These are phyloP conservation scores for Arabidopsis thaliana DNA, from an alignment of 345 rosid species.

Conservation along the genomic window TAIR10.1 NC_003076.8:9450501-9451000, in stretches of 20 bases:
- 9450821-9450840: not conserved
- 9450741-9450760: slow-evolving; percentile 21
- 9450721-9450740: slow-evolving; percentile 15
- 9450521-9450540: slow-evolving; percentile 89
- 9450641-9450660: slow-evolving; percentile 29
- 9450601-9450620: slow-evolving; percentile 27
- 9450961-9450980: slow-evolving; percentile 6
- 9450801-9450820: not conserved
- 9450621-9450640: slow-evolving; percentile 37
- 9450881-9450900: too few relatives aligned
- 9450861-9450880: not conserved
- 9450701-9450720: slow-evolving; percentile 24
- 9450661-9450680: slow-evolving; percentile 31
- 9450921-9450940: not conserved
- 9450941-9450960: not conserved
- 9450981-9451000: not conserved
- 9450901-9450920: not conserved
- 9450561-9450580: slow-evolving; percentile 74
- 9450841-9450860: not conserved
- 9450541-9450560: slow-evolving; percentile 94
- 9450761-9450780: slow-evolving; percentile 17
- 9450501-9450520: slow-evolving; percentile 54
- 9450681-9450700: slow-evolving; percentile 27
- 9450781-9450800: not conserved
- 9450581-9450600: slow-evolving; percentile 27